Conservation (phyloP, 257 asterid genomes). For the Anisodus tanguticus region DNA sequence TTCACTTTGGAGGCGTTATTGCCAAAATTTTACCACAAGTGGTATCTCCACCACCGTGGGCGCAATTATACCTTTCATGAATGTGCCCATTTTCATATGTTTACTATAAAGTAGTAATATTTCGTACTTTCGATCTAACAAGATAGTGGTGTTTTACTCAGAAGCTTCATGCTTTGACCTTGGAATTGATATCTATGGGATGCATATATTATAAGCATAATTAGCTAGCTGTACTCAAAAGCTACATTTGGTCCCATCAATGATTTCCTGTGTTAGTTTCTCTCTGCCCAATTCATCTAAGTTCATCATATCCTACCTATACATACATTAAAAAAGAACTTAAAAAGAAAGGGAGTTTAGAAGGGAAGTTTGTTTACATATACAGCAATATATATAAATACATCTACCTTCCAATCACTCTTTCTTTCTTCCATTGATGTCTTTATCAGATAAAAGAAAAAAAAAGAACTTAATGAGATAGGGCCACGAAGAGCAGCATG, state of each 20-base stretch:
- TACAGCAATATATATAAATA: constrained; percentile 13
- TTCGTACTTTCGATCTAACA: constrained; percentile 41
- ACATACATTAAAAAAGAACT: constrained; percentile 16
- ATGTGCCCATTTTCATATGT: constrained; percentile 29
- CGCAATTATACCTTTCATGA: constrained; percentile 31
- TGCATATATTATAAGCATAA: constrained; percentile 50
- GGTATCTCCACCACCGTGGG: constrained; percentile 31
- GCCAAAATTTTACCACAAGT: constrained; percentile 27
- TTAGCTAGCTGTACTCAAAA: constrained; percentile 67
- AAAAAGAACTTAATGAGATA: constrained; percentile 63
- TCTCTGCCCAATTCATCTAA: constrained; percentile 28
- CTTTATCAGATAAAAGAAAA: constrained; percentile 61
- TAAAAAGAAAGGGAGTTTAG: constrained; percentile 22
- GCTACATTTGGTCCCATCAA: constrained; percentile 56
- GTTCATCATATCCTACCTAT: constrained; percentile 37
- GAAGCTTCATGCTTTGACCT: constrained; percentile 61
- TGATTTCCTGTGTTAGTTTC: constrained; percentile 40
- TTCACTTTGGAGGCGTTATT: constrained; percentile 6
- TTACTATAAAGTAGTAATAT: constrained; percentile 24
- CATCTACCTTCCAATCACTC: constrained; percentile 42
- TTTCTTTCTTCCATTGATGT: constrained; percentile 43
- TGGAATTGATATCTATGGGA: constrained; percentile 43
- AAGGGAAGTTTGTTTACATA: constrained; percentile 25
- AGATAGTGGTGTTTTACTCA: constrained; percentile 55
- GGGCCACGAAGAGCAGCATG: constrained; percentile 69